These are phyloP conservation scores for Dipodascus albidus DNA, from an alignment of 805 yeast genomes.

Conservation along the genomic window DNA sequence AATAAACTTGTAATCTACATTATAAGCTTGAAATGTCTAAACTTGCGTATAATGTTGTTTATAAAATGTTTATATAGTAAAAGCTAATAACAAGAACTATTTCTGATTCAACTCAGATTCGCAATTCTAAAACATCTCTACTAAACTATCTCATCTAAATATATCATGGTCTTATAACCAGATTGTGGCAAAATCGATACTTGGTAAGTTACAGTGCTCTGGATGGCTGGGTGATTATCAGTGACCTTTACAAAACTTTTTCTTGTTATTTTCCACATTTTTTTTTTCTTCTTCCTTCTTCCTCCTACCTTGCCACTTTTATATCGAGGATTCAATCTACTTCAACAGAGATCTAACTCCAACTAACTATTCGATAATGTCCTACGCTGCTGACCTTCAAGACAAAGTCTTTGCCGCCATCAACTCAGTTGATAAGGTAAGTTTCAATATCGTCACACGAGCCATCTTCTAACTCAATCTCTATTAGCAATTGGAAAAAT, in stretches of 20 bases:
- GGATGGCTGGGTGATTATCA: neutral
- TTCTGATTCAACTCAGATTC: too few species aligned
- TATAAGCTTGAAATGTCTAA: too few species aligned
- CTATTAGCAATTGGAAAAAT: constrained; percentile 23
- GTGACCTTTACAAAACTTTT: neutral
- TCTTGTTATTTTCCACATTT: neutral
- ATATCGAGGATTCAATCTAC: neutral
- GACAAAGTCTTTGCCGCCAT: constrained; percentile 3
- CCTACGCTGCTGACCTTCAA: constrained; percentile 1
- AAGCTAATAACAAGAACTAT: too few species aligned
- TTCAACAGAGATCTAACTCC: constrained; percentile 1
- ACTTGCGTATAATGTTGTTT: too few species aligned
- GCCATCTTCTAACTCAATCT: neutral
- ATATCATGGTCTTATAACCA: too few species aligned
- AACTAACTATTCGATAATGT: neutral
- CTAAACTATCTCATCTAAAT: too few species aligned
- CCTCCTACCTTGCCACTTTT: neutral
- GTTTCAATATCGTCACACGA: neutral
- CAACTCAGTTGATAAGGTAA: neutral
- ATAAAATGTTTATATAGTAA: too few species aligned
- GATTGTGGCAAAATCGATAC: too few species aligned
- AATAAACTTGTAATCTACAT: too few species aligned
- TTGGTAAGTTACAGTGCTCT: neutral
- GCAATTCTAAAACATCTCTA: too few species aligned
- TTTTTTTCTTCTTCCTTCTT: neutral